Evolutionary conservation across 2,329 filamentous ascomycete genomes (phyloP).

Genomic region (Ampelomyces quisqualis): DNA sequence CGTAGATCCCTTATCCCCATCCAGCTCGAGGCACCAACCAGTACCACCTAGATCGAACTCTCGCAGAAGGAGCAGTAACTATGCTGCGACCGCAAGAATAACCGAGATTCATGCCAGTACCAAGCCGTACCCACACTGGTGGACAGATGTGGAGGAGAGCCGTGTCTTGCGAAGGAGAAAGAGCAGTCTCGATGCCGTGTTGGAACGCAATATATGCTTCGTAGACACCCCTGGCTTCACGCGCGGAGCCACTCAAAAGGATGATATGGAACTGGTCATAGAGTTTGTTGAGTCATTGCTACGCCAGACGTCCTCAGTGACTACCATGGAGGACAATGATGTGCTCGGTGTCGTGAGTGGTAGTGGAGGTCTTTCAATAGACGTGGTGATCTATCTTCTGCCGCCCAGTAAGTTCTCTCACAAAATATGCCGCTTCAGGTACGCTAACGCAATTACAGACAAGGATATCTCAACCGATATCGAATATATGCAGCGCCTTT

Average conservation of each 20-base stretch:
- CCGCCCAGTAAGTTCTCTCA: constrained; percentile 58
- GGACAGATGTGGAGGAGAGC: constrained; percentile 73
- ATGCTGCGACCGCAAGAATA: constrained; percentile 30
- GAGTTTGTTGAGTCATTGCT: constrained; percentile 73
- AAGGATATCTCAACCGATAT: constrained; percentile 59
- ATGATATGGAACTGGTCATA: constrained; percentile 45
- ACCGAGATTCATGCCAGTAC: constrained; percentile 51
- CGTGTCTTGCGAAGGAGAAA: constrained; percentile 59
- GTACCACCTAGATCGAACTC: constrained; percentile 27
- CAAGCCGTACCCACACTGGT: constrained; percentile 79
- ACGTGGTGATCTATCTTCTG: constrained; percentile 83
- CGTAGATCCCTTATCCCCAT: constrained; percentile 64
- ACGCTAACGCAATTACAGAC: constrained; percentile 31
- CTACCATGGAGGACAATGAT: constrained; percentile 68
- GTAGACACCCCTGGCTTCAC: constrained; percentile 75
- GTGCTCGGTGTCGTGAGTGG: constrained; percentile 76
- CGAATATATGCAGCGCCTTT: constrained; percentile 69
- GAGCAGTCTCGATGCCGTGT: constrained; percentile 71
- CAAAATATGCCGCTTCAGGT: neutral
- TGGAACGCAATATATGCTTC: constrained; percentile 93
- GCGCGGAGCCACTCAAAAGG: constrained; percentile 43
- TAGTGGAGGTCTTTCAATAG: constrained; percentile 79
- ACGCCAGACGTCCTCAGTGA: constrained; percentile 61
- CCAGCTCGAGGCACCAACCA: constrained; percentile 27
- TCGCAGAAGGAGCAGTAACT: constrained; percentile 25